Percentiles rank a stretch among this genome's conserved stretches.
phyloP scores from a whole-genome alignment of 495 filamentous ascomycete genomes.

The Trichoderma virens region DNA sequence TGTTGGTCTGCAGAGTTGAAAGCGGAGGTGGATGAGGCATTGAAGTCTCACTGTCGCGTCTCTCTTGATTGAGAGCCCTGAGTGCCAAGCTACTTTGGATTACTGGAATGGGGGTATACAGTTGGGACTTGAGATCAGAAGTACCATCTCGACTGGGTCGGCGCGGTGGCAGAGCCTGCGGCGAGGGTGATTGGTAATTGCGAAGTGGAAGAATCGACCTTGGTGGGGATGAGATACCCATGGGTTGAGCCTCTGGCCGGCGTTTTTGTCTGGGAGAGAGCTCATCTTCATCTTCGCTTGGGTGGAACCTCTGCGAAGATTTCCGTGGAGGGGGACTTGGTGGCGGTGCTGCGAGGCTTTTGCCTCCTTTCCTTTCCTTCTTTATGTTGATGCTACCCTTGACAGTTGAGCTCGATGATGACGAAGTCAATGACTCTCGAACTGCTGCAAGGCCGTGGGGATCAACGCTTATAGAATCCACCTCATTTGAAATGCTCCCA shows the following conservation, averaged over 20 bases:
- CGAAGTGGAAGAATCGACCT: slow-evolving; percentile 22
- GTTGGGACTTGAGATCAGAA: slow-evolving; percentile 50
- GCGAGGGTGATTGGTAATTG: slow-evolving; percentile 21
- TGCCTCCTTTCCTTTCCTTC: slow-evolving; percentile 36
- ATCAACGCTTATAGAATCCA: slow-evolving; percentile 37
- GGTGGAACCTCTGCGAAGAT: slow-evolving; percentile 50
- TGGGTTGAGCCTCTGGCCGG: slow-evolving; percentile 23
- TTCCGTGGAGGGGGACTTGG: slow-evolving; percentile 57
- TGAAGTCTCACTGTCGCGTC: slow-evolving; percentile 31
- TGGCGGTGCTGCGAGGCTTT: slow-evolving; percentile 40
- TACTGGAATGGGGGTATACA: slow-evolving; percentile 54
- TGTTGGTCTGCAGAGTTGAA: slow-evolving; percentile 14
- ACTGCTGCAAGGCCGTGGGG: slow-evolving; percentile 54
- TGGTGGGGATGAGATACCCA: slow-evolving; percentile 22
- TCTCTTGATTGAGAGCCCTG: slow-evolving; percentile 33
- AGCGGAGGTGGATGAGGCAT: background rate
- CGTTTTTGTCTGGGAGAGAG: slow-evolving; percentile 24
- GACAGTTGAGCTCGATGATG: slow-evolving; percentile 52
- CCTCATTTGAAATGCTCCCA: slow-evolving; percentile 45
- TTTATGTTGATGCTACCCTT: slow-evolving; percentile 41
- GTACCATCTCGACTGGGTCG: slow-evolving; percentile 80
- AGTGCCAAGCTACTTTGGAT: slow-evolving; percentile 69
- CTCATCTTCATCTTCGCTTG: slow-evolving; percentile 26
- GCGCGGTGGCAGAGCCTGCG: slow-evolving; percentile 38
- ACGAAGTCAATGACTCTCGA: slow-evolving; percentile 55